These are phyloP conservation scores for Calamus simplicifolius DNA, from an alignment of 176 grass and related monocot genomes.

Conservation along the genomic window DNA sequence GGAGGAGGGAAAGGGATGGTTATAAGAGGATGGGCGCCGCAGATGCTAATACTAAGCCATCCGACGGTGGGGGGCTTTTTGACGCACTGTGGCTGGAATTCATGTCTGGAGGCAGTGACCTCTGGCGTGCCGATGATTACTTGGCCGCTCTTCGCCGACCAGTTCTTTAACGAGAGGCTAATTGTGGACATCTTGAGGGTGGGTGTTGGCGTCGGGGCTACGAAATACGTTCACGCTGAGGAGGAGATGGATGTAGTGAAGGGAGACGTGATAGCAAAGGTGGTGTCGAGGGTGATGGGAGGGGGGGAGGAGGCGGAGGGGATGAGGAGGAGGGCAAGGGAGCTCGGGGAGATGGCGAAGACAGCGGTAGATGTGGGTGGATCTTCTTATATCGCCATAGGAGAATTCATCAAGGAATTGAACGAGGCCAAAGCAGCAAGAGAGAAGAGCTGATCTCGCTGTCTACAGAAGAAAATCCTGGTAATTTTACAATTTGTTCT, in stretches of 20 bases:
- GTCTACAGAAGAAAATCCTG: too few relatives aligned
- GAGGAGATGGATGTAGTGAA: background rate
- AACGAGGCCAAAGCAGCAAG: background rate
- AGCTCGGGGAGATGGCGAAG: slow-evolving; percentile 1
- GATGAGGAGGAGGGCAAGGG: slow-evolving; percentile 1
- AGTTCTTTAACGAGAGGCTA: slow-evolving; percentile 34
- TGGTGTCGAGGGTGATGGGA: background rate
- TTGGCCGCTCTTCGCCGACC: slow-evolving; percentile 19
- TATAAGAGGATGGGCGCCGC: slow-evolving; percentile 27
- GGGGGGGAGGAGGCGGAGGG: slow-evolving; percentile 4
- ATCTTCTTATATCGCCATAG: background rate
- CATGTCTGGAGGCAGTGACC: slow-evolving; percentile 7
- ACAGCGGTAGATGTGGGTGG: slow-evolving; percentile 2
- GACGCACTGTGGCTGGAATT: slow-evolving; percentile 45
- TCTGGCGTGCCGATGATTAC: slow-evolving; percentile 29
- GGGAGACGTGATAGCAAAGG: background rate
- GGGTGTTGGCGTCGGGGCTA: slow-evolving; percentile 2
- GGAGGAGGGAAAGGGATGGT: slow-evolving; percentile 19
- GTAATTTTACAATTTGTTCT: too few relatives aligned
- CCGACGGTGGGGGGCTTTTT: slow-evolving; percentile 12
- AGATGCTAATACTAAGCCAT: slow-evolving; percentile 26
- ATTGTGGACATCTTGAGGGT: slow-evolving; percentile 16
- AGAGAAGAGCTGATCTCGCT: too few relatives aligned
- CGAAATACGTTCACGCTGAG: background rate
- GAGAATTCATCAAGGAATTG: background rate